Percentiles rank a stretch among this genome's conserved stretches.
Evolutionary conservation across 257 asterid genomes (phyloP).

Genomic region (Ophiorrhiza pumila): DNA sequence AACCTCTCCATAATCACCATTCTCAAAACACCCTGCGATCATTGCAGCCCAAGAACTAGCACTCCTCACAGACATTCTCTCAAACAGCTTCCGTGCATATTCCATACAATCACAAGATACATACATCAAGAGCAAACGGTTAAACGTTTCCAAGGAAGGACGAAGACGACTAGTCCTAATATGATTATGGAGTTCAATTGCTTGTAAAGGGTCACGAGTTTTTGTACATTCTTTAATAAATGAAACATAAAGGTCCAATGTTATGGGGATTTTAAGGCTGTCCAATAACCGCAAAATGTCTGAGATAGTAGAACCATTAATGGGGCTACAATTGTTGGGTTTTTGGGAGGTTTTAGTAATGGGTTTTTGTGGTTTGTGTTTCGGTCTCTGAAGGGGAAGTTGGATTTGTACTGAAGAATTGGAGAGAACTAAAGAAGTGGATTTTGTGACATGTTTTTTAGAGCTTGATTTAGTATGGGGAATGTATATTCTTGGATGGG

Average conservation of each 20-base stretch:
- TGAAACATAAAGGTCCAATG: slow-evolving; percentile 47
- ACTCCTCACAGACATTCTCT: slow-evolving; percentile 48
- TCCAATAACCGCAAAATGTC: slow-evolving; percentile 66
- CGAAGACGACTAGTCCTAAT: slow-evolving; percentile 35
- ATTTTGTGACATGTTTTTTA: neutral
- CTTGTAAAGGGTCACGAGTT: slow-evolving; percentile 39
- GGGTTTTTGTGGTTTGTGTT: slow-evolving; percentile 30
- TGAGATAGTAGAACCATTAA: slow-evolving; percentile 38
- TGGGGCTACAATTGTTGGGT: slow-evolving; percentile 19
- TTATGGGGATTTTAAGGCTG: slow-evolving; percentile 45
- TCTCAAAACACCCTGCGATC: slow-evolving; percentile 57
- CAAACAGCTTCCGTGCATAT: slow-evolving; percentile 59
- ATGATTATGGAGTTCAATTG: slow-evolving; percentile 48
- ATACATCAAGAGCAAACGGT: slow-evolving; percentile 52
- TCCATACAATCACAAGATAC: slow-evolving; percentile 32
- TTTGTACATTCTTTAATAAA: slow-evolving; percentile 64
- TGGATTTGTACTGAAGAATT: slow-evolving; percentile 39
- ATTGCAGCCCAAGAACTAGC: slow-evolving; percentile 60
- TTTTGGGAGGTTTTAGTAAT: slow-evolving; percentile 19
- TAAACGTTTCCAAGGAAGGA: slow-evolving; percentile 31
- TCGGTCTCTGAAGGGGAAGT: slow-evolving; percentile 49
- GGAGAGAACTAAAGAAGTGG: slow-evolving; percentile 9
- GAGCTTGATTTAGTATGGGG: neutral
- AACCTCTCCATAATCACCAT: slow-evolving; percentile 34
- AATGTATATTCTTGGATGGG: neutral